Conservation (phyloP, 2,329 filamentous ascomycete species). For the Elsinoe fawcettii region DNA sequence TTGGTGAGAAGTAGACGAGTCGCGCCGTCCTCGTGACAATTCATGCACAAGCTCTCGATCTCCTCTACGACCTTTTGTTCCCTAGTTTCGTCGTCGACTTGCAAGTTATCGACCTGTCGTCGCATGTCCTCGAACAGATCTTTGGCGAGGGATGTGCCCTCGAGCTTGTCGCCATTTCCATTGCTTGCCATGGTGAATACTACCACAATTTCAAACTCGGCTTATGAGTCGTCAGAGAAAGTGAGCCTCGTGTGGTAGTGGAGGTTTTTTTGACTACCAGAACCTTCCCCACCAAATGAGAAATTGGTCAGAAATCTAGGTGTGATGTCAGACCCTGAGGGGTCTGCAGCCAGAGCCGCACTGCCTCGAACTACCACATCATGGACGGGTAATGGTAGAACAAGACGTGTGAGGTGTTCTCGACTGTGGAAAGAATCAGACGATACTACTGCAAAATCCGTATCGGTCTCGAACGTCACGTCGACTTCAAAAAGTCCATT, state of each 20-base stretch:
- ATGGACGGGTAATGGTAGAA: too few species aligned
- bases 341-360: neutral
- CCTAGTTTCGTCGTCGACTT: slow-evolving; percentile 26
- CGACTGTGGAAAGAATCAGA: too few species aligned
- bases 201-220: too few species aligned
- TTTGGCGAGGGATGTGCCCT: slow-evolving; percentile 30
- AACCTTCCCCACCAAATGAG: neutral
- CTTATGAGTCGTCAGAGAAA: too few species aligned
- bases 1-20: slow-evolving; percentile 82
- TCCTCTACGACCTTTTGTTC: slow-evolving; percentile 45
- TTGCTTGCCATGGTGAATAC: slow-evolving; percentile 15
- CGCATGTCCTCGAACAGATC: slow-evolving; percentile 48
- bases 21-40: slow-evolving; percentile 54
- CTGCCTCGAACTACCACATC: too few species aligned
- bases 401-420: too few species aligned
- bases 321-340: neutral
- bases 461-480: too few species aligned
- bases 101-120: slow-evolving; percentile 38
- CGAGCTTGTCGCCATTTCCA: slow-evolving; percentile 16
- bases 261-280: neutral
- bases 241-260: too few species aligned
- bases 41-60: slow-evolving; percentile 49
- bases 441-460: too few species aligned
- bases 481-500: slow-evolving; percentile 48
- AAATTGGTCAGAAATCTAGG: neutral